A percentile compares a stretch with the other conserved stretches of the same genome.
phyloP scores from a whole-genome alignment of 768 basidiomycete genomes.

The Leccinum disarticulatum region DNA sequence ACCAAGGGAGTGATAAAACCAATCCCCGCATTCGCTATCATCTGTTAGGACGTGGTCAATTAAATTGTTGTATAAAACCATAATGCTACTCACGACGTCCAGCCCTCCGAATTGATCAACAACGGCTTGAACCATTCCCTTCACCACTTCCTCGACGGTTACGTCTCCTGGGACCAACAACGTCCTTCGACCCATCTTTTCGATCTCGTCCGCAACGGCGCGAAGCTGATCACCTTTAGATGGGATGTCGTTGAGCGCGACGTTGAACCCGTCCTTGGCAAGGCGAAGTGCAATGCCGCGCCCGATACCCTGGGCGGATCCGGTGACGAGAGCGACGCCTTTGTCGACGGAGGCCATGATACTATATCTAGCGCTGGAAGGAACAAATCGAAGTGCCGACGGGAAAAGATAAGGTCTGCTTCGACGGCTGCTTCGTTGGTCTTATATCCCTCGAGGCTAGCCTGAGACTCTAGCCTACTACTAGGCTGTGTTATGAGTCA shows the following conservation, averaged over 20 bases:
- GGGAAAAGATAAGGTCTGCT: neutral
- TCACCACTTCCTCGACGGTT: neutral
- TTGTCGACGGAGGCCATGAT: conserved; percentile 1
- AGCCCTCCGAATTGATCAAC: neutral
- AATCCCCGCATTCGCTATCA: conserved; percentile 16
- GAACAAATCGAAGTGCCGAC: neutral
- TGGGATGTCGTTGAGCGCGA: conserved; percentile 30
- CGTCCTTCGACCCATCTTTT: conserved; percentile 10
- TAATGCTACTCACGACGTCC: conserved; percentile 4
- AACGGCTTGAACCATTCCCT: neutral
- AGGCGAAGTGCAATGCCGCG: conserved; percentile 16
- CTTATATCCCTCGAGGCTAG: neutral
- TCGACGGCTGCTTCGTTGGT: too few species aligned
- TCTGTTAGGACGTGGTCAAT: neutral
- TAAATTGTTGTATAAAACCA: neutral
- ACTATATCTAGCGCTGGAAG: neutral
- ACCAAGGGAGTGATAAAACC: neutral
- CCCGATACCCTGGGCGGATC: conserved; percentile 30
- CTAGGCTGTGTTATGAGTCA: neutral
- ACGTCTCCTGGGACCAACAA: conserved; percentile 15
- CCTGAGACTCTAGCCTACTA: too few species aligned
- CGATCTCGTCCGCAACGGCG: conserved; percentile 7
- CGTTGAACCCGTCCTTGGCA: conserved; percentile 21
- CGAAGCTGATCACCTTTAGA: conserved; percentile 10
- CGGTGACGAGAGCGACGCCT: conserved; percentile 31